Base-by-base conservation (phyloP, 441 rosid species). In the Gossypium schwendimanii region DNA sequence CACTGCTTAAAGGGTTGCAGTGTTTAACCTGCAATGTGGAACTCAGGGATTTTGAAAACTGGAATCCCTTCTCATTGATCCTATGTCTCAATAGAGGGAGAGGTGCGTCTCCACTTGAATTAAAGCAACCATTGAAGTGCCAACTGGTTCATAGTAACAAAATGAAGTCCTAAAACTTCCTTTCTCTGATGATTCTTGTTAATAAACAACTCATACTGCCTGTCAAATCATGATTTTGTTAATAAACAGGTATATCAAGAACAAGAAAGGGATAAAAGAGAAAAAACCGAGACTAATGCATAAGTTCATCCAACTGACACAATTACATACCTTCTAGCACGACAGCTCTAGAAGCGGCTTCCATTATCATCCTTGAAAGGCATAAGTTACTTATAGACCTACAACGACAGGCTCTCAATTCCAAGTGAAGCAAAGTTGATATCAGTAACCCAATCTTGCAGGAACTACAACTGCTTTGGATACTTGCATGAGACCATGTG, bases 281-380 rank as follows among this genome's bases (percentile, higher is more conserved):
- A 28, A 54, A 28, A 61, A 52, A 55, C 61, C 36, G 58, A 65
- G 14, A 59, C 14, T 45, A 67, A 54, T 17, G 47, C 23, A 18
- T 39, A 39, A 58, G 20, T 61, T 39, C 53, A 45, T 54, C 47
- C 57, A 74, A 67, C 15, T 24, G n/a, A 3, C 39, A 62, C 4
- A 71, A 62, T 76, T 57, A 69, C 84, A 63, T 23, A 91, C 97
- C 91, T 82, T 80, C 69, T 18, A 65, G 14, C 63, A 18, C 33
- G 39, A 78, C 8, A 47, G 62, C 67, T 33, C 68, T 62, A 15
- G 71, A 26, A 17, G 71, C 17, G 31, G 73, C 70, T 76, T 75
- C 91, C 91, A 53, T 80, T 82, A 26, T 86, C 72, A 81, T 92
- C 87, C 79, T 90, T 88, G 81, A 90, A 68, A 76, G 92, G 94